Conservation (phyloP, 371 early-diverging fungal genomes). For the Nosema muscidifuracis region DNA sequence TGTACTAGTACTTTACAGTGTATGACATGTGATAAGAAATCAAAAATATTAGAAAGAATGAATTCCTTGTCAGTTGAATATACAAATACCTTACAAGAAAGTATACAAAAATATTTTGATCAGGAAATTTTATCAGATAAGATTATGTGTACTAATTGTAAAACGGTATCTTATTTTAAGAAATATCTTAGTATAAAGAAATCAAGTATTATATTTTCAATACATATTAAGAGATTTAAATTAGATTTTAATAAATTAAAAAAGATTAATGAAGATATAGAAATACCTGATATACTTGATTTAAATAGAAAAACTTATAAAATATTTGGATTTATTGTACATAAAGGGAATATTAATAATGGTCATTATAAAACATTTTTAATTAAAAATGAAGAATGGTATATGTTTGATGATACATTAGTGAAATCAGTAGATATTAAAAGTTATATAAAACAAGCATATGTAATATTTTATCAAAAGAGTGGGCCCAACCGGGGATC, state of each 20-base stretch:
- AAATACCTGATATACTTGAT: constrained; percentile 13
- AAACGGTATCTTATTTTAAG: background rate
- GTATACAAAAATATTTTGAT: background rate
- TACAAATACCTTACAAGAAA: background rate
- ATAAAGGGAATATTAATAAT: constrained; percentile 41
- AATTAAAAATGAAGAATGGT: constrained; percentile 36
- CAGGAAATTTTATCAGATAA: background rate
- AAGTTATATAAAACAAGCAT: background rate
- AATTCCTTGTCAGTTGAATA: background rate
- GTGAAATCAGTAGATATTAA: background rate
- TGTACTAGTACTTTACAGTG: background rate
- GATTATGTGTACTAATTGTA: constrained; percentile 12
- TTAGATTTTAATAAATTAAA: constrained; percentile 5
- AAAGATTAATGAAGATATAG: constrained; percentile 33
- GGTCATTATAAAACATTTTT: constrained; percentile 52
- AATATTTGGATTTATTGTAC: constrained; percentile 34
- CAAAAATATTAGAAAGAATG: background rate
- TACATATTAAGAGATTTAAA: constrained; percentile 50
- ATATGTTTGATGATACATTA: constrained; percentile 46
- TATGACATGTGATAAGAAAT: constrained; percentile 10
- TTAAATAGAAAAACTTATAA: constrained; percentile 9
- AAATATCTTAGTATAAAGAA: constrained; percentile 23
- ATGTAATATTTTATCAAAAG: constrained; percentile 3
- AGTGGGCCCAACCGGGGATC: constrained; percentile 64
- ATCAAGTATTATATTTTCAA: constrained; percentile 28